phyloP scores from a whole-genome alignment of 345 rosid species.

The Acer yangbiense region DNA sequence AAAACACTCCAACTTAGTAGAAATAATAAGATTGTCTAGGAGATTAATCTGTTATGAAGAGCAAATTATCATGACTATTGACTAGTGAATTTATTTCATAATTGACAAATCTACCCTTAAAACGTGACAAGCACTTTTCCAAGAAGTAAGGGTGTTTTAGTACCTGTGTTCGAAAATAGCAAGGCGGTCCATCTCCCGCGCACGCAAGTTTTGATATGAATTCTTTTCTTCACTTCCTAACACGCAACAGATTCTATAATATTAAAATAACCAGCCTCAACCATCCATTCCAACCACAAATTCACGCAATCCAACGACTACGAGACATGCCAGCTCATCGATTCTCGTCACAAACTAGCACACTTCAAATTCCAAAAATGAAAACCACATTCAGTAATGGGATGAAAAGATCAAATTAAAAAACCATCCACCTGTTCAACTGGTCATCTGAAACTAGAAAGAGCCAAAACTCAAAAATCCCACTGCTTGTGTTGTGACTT shows the following conservation, averaged over 20 bases:
- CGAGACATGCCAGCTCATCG: neutral
- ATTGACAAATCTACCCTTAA: neutral
- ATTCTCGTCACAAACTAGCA: constrained; percentile 19
- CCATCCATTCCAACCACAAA: neutral
- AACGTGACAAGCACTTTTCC: accelerated
- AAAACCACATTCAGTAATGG: no score
- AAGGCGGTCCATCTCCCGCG: neutral
- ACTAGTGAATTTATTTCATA: no score
- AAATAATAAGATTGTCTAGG: no score
- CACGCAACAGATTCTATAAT: neutral
- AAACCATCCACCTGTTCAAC: no score
- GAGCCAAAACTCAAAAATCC: no score
- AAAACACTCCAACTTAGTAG: no score
- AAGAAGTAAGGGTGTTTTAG: neutral
- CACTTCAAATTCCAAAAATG: constrained; percentile 6
- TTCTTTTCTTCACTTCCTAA: neutral
- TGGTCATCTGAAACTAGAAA: no score
- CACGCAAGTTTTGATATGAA: neutral
- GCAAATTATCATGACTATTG: no score
- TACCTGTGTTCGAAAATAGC: neutral
- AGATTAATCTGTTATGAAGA: no score
- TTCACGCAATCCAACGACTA: neutral
- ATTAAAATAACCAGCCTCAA: neutral
- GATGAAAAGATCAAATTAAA: no score
- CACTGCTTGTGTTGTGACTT: no score